phyloP scores from a whole-genome alignment of 106 monocot species.

The Allium cepa region DNA sequence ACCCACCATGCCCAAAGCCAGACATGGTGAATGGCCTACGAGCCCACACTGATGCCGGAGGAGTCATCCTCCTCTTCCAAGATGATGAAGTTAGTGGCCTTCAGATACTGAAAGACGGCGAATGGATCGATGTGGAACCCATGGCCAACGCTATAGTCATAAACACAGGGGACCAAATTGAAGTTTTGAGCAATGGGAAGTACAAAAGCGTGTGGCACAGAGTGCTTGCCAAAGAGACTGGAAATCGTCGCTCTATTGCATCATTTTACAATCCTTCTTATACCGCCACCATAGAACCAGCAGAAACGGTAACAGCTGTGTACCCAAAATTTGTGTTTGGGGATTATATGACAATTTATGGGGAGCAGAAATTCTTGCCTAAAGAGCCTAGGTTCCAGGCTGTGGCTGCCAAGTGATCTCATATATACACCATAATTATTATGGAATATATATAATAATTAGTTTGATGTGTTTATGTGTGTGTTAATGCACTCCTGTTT shows the following conservation, averaged over 20 bases:
- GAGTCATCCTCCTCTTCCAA: slow-evolving; percentile 86
- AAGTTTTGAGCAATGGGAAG: slow-evolving; percentile 68
- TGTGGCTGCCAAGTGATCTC: neutral
- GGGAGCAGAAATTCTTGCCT: slow-evolving; percentile 31
- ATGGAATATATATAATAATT: too few relatives aligned
- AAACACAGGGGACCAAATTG: slow-evolving; percentile 87
- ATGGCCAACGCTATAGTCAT: slow-evolving; percentile 53
- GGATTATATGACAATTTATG: slow-evolving; percentile 34
- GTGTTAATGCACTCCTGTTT: too few relatives aligned
- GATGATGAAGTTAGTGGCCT: slow-evolving; percentile 65
- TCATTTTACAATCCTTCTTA: slow-evolving; percentile 69
- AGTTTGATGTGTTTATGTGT: too few relatives aligned
- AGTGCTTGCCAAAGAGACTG: slow-evolving; percentile 25
- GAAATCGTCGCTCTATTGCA: slow-evolving; percentile 60
- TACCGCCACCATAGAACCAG: slow-evolving; percentile 46
- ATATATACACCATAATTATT: too few relatives aligned
- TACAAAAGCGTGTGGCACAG: slow-evolving; percentile 71
- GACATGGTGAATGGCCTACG: slow-evolving; percentile 50
- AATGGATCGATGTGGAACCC: slow-evolving; percentile 72
- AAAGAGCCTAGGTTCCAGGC: slow-evolving; percentile 44
- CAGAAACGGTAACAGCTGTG: neutral
- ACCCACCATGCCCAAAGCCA: slow-evolving; percentile 62
- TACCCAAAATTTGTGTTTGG: slow-evolving; percentile 36
- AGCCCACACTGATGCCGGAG: slow-evolving; percentile 84
- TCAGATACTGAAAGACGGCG: slow-evolving; percentile 54